Evolutionary conservation across 2,329 filamentous ascomycete genomes (phyloP).

Genomic region (Raffaelea deltoideospora): DNA sequence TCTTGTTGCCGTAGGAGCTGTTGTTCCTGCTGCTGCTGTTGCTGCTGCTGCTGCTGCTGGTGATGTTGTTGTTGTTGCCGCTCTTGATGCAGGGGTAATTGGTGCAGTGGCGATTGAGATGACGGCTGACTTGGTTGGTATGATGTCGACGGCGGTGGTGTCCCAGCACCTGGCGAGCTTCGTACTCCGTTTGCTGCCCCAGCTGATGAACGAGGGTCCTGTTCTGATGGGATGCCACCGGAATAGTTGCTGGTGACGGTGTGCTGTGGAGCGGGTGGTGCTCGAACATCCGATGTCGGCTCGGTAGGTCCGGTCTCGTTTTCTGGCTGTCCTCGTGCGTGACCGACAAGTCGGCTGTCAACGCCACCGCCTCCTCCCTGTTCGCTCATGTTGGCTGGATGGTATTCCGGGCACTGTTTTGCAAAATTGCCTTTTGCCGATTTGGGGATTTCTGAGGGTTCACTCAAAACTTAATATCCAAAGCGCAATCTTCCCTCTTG

Average conservation of each 20-base stretch:
- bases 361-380: constrained; percentile 29
- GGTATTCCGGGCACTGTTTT: neutral
- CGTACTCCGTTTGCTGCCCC: constrained; percentile 2
- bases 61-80: neutral
- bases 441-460: too few species aligned
- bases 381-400: constrained; percentile 23
- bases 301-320: constrained; percentile 27
- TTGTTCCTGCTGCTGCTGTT: neutral
- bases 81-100: neutral
- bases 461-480: too few species aligned
- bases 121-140: constrained; percentile 3
- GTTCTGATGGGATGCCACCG: constrained; percentile 4
- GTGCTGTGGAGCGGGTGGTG: constrained; percentile 14
- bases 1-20: neutral
- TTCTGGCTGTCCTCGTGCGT: constrained; percentile 26
- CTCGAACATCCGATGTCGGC: constrained; percentile 23
- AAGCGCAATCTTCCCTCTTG: too few species aligned
- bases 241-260: constrained; percentile 6
- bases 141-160: constrained; percentile 2
- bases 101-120: neutral
- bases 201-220: constrained; percentile 8
- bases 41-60: neutral
- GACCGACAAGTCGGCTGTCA: constrained; percentile 21
- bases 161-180: constrained; percentile 2
- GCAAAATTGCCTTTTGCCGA: too few species aligned